Conservation (phyloP, 768 basidiomycete genomes). For the Rubroboletus satanas region DNA sequence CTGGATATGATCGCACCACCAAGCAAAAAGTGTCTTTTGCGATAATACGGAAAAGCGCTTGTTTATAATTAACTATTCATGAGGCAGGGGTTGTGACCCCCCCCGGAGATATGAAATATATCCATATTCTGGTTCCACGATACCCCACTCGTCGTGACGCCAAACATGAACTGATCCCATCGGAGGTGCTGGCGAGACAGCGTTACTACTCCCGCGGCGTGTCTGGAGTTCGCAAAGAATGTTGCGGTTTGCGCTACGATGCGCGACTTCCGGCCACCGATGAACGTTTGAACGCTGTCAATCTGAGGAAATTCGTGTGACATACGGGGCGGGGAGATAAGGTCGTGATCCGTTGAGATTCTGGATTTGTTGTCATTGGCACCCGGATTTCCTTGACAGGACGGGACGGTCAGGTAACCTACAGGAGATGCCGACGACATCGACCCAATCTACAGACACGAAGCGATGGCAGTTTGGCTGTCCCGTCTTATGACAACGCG, state of each 20-base stretch:
- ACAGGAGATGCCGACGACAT: conserved; percentile 8
- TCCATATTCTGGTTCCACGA: background rate
- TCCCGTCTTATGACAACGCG: conserved; percentile 3
- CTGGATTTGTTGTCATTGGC: background rate
- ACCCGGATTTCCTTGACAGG: conserved; percentile 11
- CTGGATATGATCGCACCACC: background rate
- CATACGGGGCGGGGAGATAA: conserved; percentile 26
- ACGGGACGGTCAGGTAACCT: background rate
- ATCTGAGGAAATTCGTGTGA: conserved; percentile 3
- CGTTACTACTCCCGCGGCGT: conserved; percentile 28
- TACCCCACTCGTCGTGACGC: background rate
- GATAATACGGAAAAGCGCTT: background rate
- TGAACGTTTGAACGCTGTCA: conserved; percentile 10
- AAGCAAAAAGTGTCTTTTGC: conserved; percentile 6
- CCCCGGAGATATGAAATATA: conserved; percentile 4
- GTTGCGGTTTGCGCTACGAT: conserved; percentile 6
- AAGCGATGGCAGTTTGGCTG: conserved; percentile 3
- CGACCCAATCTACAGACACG: conserved; percentile 10
- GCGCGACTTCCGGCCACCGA: conserved; percentile 18
- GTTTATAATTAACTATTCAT: background rate
- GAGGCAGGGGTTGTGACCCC: background rate
- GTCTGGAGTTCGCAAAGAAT: conserved; percentile 19
- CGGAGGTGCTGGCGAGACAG: conserved; percentile 14
- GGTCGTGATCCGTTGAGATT: conserved; percentile 31
- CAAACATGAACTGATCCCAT: background rate